Percentiles rank a stretch among this genome's conserved stretches.
Evolutionary conservation across 1,139 yeast genomes (phyloP).

Genomic region (Wickerhamomyces sp.): DNA sequence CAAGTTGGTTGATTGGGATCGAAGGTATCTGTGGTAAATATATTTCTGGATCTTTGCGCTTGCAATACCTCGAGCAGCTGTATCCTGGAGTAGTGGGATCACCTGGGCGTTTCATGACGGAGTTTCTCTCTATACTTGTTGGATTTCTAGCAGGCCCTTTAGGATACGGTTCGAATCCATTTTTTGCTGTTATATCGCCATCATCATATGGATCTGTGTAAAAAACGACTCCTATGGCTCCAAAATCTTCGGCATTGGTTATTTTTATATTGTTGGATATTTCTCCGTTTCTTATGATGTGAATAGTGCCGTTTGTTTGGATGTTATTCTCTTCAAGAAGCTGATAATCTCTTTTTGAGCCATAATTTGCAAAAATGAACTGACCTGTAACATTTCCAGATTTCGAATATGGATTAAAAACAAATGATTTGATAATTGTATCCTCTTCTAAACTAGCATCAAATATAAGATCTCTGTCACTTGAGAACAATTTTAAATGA

Average conservation of each 20-base stretch:
- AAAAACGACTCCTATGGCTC: conserved; percentile 55
- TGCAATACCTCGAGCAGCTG: conserved; percentile 32
- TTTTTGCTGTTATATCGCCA: conserved; percentile 32
- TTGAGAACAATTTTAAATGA: conserved; percentile 38
- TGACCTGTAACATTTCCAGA: conserved; percentile 54
- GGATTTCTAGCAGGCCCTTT: conserved; percentile 44
- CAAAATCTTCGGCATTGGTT: conserved; percentile 45
- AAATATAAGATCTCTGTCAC: conserved; percentile 37
- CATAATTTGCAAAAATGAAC: conserved; percentile 60
- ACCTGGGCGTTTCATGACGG: conserved; percentile 61
- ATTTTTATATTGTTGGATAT: conserved; percentile 46
- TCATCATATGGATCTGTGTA: conserved; percentile 49
- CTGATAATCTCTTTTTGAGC: conserved; percentile 54
- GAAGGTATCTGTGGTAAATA: conserved; percentile 40
- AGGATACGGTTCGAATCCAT: conserved; percentile 40
- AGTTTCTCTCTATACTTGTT: conserved; percentile 46
- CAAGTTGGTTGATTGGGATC: conserved; percentile 25
- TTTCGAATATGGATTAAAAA: conserved; percentile 59
- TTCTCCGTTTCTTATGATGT: conserved; percentile 56
- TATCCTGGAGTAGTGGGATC: conserved; percentile 68
- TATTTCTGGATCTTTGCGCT: conserved; percentile 32
- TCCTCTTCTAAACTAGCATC: conserved; percentile 69
- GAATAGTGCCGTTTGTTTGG: conserved; percentile 41
- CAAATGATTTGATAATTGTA: conserved; percentile 52
- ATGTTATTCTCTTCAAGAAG: conserved; percentile 36